Evolutionary conservation across 2,329 filamentous ascomycete genomes (phyloP).

Genomic region (Teratosphaeria nubilosa): DNA sequence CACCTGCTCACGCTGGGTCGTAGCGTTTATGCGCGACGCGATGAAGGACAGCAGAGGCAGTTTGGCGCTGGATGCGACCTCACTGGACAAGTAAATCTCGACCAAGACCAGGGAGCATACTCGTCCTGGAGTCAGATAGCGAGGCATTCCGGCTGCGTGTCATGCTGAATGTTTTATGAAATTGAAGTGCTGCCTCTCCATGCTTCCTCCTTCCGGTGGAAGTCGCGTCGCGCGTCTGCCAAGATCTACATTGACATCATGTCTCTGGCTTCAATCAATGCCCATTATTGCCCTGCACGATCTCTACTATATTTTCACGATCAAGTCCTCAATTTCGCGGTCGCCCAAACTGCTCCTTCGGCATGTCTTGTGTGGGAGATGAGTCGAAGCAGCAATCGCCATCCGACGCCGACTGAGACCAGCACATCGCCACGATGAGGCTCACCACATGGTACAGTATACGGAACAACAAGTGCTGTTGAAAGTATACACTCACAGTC

Average conservation of each 20-base stretch:
- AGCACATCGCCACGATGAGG: conserved; percentile 22
- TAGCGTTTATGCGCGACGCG: conserved; percentile 49
- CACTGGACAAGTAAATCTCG: conserved; percentile 53
- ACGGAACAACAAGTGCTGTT: background rate
- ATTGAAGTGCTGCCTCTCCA: background rate
- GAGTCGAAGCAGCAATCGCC: background rate
- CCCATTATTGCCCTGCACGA: no score
- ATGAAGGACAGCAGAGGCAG: conserved; percentile 72
- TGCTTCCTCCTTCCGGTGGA: background rate
- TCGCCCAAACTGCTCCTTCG: no score
- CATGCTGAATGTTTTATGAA: background rate
- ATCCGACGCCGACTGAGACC: background rate
- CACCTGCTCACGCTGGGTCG: conserved; percentile 8
- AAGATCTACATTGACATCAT: background rate
- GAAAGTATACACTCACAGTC: background rate
- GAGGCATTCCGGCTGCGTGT: conserved; percentile 48
- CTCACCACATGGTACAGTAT: conserved; percentile 26
- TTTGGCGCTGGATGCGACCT: conserved; percentile 24
- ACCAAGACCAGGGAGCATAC: conserved; percentile 72
- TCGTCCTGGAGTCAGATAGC: conserved; percentile 81
- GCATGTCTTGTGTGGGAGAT: background rate
- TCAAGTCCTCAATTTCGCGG: no score
- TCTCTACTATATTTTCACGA: no score
- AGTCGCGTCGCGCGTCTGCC: background rate
- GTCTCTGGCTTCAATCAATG: background rate